These are phyloP conservation scores for Russula earlei DNA, from an alignment of 768 basidiomycete genomes.

Conservation along the genomic window DNA sequence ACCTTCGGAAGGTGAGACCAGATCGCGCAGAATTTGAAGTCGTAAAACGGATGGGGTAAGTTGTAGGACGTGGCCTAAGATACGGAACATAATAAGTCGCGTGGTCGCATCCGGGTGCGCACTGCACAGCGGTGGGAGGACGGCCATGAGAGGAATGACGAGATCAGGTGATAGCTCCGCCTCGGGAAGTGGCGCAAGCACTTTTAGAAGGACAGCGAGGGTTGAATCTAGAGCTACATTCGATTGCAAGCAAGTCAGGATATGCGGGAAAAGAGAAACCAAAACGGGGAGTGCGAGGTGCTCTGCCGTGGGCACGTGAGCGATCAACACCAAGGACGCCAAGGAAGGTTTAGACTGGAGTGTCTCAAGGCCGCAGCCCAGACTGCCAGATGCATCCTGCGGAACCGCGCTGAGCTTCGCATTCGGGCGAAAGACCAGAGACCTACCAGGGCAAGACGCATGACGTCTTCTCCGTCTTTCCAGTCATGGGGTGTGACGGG, in stretches of 20 bases:
- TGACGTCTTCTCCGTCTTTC: constrained; percentile 16
- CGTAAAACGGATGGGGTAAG: constrained; percentile 39
- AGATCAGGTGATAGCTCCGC: constrained; percentile 35
- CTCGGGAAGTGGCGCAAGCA: constrained; percentile 16
- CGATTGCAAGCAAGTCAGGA: constrained; percentile 44
- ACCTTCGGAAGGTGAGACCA: constrained; percentile 35
- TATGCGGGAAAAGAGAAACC: constrained; percentile 30
- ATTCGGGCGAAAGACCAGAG: neutral
- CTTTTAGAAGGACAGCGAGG: constrained; percentile 43
- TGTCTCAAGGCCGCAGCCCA: constrained; percentile 7
- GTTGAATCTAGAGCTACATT: constrained; percentile 50
- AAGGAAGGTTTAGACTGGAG: constrained; percentile 16
- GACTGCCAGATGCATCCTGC: constrained; percentile 1
- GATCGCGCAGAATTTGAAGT: constrained; percentile 45
- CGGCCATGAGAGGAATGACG: constrained; percentile 36
- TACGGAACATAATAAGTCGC: constrained; percentile 53
- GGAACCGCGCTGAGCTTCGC: neutral
- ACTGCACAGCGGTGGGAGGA: constrained; percentile 50
- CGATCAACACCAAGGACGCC: constrained; percentile 14
- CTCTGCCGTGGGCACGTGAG: neutral
- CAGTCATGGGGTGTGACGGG: constrained; percentile 14
- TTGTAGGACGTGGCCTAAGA: constrained; percentile 45
- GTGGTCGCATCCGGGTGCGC: constrained; percentile 48
- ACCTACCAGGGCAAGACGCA: constrained; percentile 15
- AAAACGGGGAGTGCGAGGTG: constrained; percentile 4